These are phyloP conservation scores for Penicillium sp. DNA, from an alignment of 2,329 filamentous ascomycete species.

Conservation along the genomic window DNA sequence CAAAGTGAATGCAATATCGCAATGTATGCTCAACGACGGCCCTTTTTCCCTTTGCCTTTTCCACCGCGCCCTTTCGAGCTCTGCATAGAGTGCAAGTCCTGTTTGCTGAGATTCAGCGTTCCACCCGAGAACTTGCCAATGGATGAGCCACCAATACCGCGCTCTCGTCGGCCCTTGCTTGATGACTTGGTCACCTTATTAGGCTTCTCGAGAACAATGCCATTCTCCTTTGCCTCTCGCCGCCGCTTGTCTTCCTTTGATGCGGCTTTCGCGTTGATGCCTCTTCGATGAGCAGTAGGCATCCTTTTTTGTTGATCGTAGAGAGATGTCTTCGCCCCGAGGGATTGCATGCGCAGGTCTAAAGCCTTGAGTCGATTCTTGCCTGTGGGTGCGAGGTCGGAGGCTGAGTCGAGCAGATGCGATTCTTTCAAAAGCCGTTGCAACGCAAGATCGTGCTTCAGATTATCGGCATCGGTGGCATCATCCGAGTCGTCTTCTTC, in stretches of 20 bases:
- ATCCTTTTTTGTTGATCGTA: slow-evolving; percentile 70
- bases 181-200: slow-evolving; percentile 30
- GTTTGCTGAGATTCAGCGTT: slow-evolving; percentile 69
- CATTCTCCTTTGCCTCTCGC: slow-evolving; percentile 79
- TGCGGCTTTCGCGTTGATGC: slow-evolving; percentile 65
- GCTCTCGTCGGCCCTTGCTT: slow-evolving; percentile 46
- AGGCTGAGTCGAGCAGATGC: slow-evolving; percentile 66
- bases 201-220: slow-evolving; percentile 72
- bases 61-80: slow-evolving; percentile 9
- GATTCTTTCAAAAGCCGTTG: slow-evolving; percentile 88
- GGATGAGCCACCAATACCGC: slow-evolving; percentile 66
- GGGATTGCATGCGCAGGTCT: slow-evolving; percentile 73
- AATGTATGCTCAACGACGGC: background rate
- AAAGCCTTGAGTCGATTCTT: slow-evolving; percentile 72
- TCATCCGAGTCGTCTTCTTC: slow-evolving; percentile 52
- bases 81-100: slow-evolving; percentile 53
- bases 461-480: slow-evolving; percentile 52
- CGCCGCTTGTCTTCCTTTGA: slow-evolving; percentile 65
- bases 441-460: slow-evolving; percentile 87
- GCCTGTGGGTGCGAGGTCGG: slow-evolving; percentile 55
- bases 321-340: slow-evolving; percentile 72
- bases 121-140: slow-evolving; percentile 77
- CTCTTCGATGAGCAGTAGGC: slow-evolving; percentile 79
- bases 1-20: too few relatives aligned
- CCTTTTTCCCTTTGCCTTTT: slow-evolving; percentile 4